Evolutionary conservation across 345 rosid genomes (phyloP), one percentile per base, ranked within the genome.

Genomic region (Citrus hindsii): DNA sequence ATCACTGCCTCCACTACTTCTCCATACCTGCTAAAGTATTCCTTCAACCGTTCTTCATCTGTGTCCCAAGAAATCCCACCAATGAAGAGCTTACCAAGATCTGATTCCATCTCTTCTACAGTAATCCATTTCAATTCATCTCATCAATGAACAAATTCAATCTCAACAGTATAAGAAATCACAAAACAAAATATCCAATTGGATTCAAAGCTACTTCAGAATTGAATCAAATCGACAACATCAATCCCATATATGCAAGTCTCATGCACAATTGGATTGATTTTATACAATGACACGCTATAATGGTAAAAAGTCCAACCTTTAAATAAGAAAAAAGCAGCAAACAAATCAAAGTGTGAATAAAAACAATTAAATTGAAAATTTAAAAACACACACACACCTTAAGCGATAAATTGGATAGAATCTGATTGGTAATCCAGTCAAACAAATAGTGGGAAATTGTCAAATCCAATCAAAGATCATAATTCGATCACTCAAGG

Each of bases 61-160:
- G 98, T 93, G 85, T 95, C 99, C 99, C 99, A 95, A 9, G 99
- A 95, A 80, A 95, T 93, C 84, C 99, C 99, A 80, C 99, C 99
- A 82, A 95, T 88, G 90, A 95, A 95, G 83, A 95, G 98, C 90
- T 95, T 95, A 51, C 99, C 98, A 82, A 89, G 97, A 93, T 93
- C 98, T 80, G 98, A 92, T 85, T 92, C 98, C 98, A 95, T 95
- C 93, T 83, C 89, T 77, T 78, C 90, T 89, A 79, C 86, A 82
- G 87, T 70, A 83, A 83, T 55, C 58, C 80, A 77, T 74, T 58
- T 65, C 77, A 83, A 78, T 78, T 77, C 74, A 76, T 65, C 71
- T 48, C 82, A 86, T 85, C 85, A 82, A 84, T 82, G 73, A 81
- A 81, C 73, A 59, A 61, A 61, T 19, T 82, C 67, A 74, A 85